Conservation (phyloP, 805 yeast genomes). For the Komagataella pseudopastoris region DNA sequence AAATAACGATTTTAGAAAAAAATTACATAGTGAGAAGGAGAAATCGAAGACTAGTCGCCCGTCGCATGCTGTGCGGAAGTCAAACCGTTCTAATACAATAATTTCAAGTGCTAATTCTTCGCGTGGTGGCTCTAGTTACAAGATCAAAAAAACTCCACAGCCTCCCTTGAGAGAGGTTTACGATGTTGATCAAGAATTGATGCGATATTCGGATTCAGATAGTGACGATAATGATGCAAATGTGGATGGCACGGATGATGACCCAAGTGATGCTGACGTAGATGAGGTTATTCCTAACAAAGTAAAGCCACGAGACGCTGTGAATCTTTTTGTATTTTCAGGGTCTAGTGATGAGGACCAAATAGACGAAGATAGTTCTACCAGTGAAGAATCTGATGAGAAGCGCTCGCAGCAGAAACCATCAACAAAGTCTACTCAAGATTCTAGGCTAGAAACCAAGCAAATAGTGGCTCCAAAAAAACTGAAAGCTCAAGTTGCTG, state of each 20-base stretch:
- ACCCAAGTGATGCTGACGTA: neutral
- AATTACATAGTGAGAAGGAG: neutral
- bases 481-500: neutral
- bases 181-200: neutral
- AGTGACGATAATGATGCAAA: neutral
- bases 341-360: neutral
- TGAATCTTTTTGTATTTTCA: neutral
- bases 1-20: neutral
- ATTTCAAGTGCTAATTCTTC: neutral
- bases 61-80: neutral
- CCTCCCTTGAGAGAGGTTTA: neutral
- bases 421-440: neutral
- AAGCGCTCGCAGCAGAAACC: neutral
- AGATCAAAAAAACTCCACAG: neutral
- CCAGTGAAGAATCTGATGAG: neutral
- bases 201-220: neutral
- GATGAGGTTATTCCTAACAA: neutral
- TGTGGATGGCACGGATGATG: neutral
- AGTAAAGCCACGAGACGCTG: neutral
- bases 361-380: neutral
- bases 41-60: neutral
- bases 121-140: neutral
- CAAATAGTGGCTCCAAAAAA: neutral
- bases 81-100: neutral
- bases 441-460: neutral